Conservation (phyloP, 495 filamentous ascomycete species). For the Tuber umbilicatum region DNA sequence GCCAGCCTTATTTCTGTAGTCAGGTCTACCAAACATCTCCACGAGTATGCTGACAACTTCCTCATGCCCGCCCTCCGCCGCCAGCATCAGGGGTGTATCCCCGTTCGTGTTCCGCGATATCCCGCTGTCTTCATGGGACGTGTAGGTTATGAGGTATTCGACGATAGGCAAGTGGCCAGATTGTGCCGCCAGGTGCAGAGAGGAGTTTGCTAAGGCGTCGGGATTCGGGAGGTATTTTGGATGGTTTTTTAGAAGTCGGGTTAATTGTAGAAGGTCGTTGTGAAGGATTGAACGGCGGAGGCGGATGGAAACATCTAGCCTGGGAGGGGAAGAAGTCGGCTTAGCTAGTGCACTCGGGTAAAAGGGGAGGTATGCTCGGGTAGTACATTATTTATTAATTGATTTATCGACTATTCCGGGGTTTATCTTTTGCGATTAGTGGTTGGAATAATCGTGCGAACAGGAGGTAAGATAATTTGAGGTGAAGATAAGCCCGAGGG, state of each 20-base stretch:
- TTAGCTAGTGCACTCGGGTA: background rate
- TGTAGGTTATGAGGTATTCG: conserved; percentile 48
- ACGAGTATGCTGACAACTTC: conserved; percentile 53
- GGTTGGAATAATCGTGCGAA: background rate
- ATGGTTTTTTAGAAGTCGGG: conserved; percentile 52
- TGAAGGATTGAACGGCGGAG: conserved; percentile 66
- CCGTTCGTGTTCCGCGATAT: conserved; percentile 63
- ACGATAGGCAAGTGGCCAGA: conserved; percentile 61
- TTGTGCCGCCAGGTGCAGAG: conserved; percentile 65
- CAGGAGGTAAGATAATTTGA: background rate
- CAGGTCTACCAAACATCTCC: conserved; percentile 21
- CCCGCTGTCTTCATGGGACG: conserved; percentile 53
- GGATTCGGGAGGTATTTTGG: conserved; percentile 52
- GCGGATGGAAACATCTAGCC: conserved; percentile 61
- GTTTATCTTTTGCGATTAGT: background rate
- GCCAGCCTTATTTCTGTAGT: conserved; percentile 34
- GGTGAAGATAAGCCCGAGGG: background rate
- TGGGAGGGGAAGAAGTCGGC: conserved; percentile 29
- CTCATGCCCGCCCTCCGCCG: conserved; percentile 53
- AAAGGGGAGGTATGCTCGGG: background rate
- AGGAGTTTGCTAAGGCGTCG: conserved; percentile 59
- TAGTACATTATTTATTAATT: background rate
- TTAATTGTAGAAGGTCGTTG: conserved; percentile 51
- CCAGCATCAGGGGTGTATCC: conserved; percentile 65
- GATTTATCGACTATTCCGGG: background rate